phyloP scores from a whole-genome alignment of 2,329 filamentous ascomycete genomes.

The Fusarium sororula region DNA sequence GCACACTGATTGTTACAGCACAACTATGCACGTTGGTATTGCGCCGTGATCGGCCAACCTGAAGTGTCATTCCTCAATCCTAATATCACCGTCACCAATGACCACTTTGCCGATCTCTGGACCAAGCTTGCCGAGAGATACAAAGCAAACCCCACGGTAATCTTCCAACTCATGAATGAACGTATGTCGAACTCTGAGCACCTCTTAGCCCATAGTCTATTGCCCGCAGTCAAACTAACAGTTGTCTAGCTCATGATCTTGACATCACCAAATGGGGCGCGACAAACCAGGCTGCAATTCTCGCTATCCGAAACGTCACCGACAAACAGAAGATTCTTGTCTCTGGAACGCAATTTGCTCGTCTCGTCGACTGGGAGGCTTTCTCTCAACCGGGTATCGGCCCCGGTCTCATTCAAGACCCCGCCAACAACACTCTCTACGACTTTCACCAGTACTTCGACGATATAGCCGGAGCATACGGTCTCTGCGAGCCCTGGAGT shows the following conservation, averaged over 20 bases:
- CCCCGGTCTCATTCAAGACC: neutral
- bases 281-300: neutral
- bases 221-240: neutral
- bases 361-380: neutral
- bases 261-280: neutral
- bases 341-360: neutral
- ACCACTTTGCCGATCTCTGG: neutral
- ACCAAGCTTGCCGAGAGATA: neutral
- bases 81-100: neutral
- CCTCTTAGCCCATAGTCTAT: fast-evolving
- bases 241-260: neutral
- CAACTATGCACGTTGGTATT: neutral
- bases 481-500: neutral
- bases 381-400: neutral
- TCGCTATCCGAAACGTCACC: neutral
- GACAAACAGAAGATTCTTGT: neutral
- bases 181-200: neutral
- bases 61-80: neutral
- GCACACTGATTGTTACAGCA: neutral
- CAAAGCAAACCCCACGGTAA: neutral
- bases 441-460: slow-evolving; percentile 6
- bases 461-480: neutral
- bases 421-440: neutral
- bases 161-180: neutral
- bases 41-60: neutral